Evolutionary conservation across 2,329 filamentous ascomycete genomes (phyloP), one percentile per base, ranked within the genome.

Genomic region (Phialophora verrucosa): DNA sequence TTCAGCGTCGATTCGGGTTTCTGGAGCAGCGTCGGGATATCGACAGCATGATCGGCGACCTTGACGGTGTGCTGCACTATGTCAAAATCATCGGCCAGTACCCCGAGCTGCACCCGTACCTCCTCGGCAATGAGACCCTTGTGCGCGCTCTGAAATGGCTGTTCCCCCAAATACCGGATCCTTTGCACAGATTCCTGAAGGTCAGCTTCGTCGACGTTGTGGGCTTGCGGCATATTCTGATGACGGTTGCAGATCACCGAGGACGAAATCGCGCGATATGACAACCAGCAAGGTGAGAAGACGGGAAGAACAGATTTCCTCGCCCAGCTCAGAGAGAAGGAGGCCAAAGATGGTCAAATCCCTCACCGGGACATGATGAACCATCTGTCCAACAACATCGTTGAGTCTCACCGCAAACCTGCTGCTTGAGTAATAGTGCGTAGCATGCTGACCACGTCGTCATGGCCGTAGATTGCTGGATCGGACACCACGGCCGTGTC

Each of bases 401-500:
- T 59, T 59, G 56, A 50, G 56, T 47, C 20, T 31, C 25, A 31
- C 27, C 20, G 8, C 27, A 49, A 49, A 11, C 17, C 17, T 14
- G 14, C 12, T 38, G 8, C 32, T 59, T 6, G 32, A 25, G 38
- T 11, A 49, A 10, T 20, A 35, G 10, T 12, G 32, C 32, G 8
- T 10, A 12, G 2, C 32, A 14, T 35, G 32, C 32, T 35, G 12
- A 35, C 32, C 12, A 12, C 32, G 2, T 10, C 32, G 32, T 6
- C 32, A 35, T 35, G 11, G 27, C 32, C 10, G 42, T 23, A 59
- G 62, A 27, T 58, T 50, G 91, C 91, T 0, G 90, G 91, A 3
- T 90, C 87, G 1, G 91, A 94, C 76, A 93, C 91, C 0, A 93
- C 91, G 0, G 90, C 89, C 35, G 93, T 93, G 73, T 87, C 85